Base-by-base conservation (phyloP, 1,284 basidiomycete species). In the Cutaneotrichosporon sp. region DNA sequence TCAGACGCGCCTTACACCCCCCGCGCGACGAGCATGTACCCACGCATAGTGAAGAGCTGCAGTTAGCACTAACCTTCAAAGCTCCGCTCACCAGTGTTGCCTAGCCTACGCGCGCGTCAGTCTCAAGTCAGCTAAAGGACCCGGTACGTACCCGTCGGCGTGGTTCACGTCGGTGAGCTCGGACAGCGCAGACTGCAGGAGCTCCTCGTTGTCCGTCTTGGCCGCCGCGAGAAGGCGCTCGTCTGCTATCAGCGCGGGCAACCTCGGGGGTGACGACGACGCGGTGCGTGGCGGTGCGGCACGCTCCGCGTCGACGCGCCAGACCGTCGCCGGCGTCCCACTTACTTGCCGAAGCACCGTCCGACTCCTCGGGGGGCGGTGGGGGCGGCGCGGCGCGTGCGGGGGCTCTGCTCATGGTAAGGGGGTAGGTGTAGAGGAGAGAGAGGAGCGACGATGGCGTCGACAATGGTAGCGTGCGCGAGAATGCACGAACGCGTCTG, bases 41-140 rank as follows among this genome's bases (percentile, higher is more conserved):
- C 67, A 90, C 87, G 87, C 87, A 71, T 85, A 84, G 68, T 90
- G 88, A 4, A 90, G 77, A 23, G 87, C 88, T 88, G 64, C 9
- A 15, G 40, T 44, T 34, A 36, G 35, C n/a, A 30, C 10, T 30
- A 30, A 10, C 43, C 37, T 20, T 18, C 14, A 18, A 18, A 13
- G 4, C 22, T 48, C 20, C 47, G 60, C 72, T 57, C 68, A 82
- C 83, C 82, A 61, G 86, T 88, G 69, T 88, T 87, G 51, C 86
- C 86, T 61, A 87, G 68, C 18, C 86, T 87, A 66, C 48, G 49
- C 36, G 18, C n/a, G 46, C 40, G 56, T 57, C 46, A 51, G 54
- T 51, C 21, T 30, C 21, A 23, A 12, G 17, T n/a, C 49, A n/a
- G 17, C 23, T 15, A 15, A 39, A 20, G n/a, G 20, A 14, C 22